These are phyloP conservation scores for Juncus effusus DNA, from an alignment of 176 grass and related monocot genomes.

Conservation along the genomic window DNA sequence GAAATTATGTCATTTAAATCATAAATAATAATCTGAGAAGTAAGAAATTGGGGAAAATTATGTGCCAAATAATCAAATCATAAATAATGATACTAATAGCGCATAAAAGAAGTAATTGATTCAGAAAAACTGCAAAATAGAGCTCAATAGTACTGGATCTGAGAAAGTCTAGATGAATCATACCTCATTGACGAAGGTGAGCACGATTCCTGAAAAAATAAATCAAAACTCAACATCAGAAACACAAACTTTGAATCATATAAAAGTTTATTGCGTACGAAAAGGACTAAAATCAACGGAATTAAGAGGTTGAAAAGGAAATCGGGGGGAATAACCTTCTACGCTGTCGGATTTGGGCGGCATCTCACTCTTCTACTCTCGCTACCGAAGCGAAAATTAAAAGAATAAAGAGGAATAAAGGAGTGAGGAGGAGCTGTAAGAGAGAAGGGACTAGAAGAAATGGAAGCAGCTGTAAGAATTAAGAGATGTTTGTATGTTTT, in stretches of 20 bases:
- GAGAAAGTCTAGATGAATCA: neutral
- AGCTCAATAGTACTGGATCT: constrained; percentile 11
- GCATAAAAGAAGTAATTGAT: neutral
- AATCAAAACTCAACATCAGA: constrained; percentile 1
- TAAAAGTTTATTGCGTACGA: neutral
- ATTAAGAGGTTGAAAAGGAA: neutral
- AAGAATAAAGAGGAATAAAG: neutral
- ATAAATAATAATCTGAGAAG: too few species aligned
- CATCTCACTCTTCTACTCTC: constrained; percentile 38
- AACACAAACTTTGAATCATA: neutral
- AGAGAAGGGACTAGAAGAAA: constrained; percentile 3
- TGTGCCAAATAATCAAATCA: too few species aligned
- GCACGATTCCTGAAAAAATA: constrained; percentile 57
- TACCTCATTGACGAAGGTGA: constrained; percentile 89
- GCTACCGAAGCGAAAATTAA: neutral
- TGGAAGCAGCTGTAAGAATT: neutral
- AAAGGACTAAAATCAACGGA: too few species aligned
- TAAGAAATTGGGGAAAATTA: too few species aligned
- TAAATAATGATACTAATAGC: too few species aligned
- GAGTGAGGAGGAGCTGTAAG: neutral
- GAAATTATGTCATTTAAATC: too few species aligned
- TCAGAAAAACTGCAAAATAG: neutral
- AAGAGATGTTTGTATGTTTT: too few species aligned
- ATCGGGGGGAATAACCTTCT: constrained; percentile 47
- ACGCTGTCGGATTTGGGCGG: constrained; percentile 75